These are phyloP conservation scores for Debaryomycetaceae sp. DNA, from an alignment of 1,139 yeast genomes.

Conservation along the genomic window DNA sequence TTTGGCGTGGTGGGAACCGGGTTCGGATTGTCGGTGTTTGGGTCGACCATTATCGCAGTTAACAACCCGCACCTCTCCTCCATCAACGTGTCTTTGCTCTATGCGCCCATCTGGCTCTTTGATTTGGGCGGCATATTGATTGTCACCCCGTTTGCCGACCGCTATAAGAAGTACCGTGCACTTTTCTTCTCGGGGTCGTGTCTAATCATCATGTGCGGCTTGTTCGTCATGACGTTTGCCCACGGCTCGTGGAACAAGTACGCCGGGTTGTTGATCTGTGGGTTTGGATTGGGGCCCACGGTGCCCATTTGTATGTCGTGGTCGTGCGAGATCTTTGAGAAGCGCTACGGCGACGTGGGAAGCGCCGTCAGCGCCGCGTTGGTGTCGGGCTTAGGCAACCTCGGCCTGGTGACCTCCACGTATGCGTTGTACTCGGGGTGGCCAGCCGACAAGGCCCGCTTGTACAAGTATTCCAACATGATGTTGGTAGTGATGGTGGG, in stretches of 20 bases:
- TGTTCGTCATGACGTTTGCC: constrained; percentile 75
- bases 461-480: constrained; percentile 73
- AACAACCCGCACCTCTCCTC: constrained; percentile 63
- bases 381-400: constrained; percentile 80
- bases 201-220: constrained; percentile 65
- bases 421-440: constrained; percentile 84
- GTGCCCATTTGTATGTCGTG: constrained; percentile 88
- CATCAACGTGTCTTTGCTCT: constrained; percentile 66
- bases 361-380: constrained; percentile 79
- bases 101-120: constrained; percentile 89
- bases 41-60: constrained; percentile 70
- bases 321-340: constrained; percentile 73
- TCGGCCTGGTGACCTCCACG: constrained; percentile 81
- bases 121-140: constrained; percentile 75
- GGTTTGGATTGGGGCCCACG: constrained; percentile 86
- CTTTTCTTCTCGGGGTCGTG: constrained; percentile 59
- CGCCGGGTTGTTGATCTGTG: constrained; percentile 76
- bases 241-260: constrained; percentile 70
- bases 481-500: constrained; percentile 77
- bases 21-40: constrained; percentile 79
- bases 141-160: constrained; percentile 79
- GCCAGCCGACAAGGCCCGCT: constrained; percentile 68
- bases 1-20: constrained; percentile 93
- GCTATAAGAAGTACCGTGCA: constrained; percentile 53
- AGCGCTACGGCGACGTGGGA: constrained; percentile 78